A percentile compares a stretch with the other conserved stretches of the same genome.
phyloP scores from a whole-genome alignment of 139 green algal genomes.

The Gonium pectorale region DNA sequence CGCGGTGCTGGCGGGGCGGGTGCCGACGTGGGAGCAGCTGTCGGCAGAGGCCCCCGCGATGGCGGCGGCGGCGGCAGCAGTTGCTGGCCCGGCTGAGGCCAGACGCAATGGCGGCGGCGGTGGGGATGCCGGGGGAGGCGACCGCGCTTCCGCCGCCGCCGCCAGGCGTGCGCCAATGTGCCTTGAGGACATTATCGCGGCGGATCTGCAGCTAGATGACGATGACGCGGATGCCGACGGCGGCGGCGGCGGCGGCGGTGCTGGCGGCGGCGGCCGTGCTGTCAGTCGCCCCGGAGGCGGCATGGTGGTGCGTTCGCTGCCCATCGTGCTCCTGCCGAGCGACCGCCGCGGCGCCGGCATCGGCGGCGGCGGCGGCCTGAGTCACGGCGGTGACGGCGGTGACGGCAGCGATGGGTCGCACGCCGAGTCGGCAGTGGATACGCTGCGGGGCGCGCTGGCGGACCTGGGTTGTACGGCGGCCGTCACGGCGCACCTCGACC shows the following conservation, averaged over 20 bases:
- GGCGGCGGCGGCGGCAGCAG: too few species aligned
- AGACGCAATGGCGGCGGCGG: background rate
- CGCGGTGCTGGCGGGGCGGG: background rate
- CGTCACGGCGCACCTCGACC: conserved; percentile 12
- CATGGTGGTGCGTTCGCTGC: conserved; percentile 2
- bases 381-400: background rate
- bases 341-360: background rate
- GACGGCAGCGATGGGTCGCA: background rate
- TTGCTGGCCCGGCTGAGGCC: background rate
- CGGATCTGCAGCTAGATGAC: background rate
- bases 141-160: too few species aligned
- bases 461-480: conserved; percentile 5
- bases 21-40: background rate
- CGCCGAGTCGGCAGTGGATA: conserved; percentile 2
- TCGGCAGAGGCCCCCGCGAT: background rate
- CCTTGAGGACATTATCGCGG: conserved; percentile 22
- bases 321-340: conserved; percentile 17
- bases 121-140: background rate
- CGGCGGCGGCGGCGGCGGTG: background rate
- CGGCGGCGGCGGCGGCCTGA: background rate
- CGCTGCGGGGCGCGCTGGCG: background rate
- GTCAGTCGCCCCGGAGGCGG: too few species aligned
- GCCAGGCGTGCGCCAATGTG: background rate
- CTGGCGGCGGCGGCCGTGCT: too few species aligned
- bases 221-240: background rate